Evolutionary conservation across 345 rosid genomes (phyloP).

Genomic region (Dovyalis caffra): DNA sequence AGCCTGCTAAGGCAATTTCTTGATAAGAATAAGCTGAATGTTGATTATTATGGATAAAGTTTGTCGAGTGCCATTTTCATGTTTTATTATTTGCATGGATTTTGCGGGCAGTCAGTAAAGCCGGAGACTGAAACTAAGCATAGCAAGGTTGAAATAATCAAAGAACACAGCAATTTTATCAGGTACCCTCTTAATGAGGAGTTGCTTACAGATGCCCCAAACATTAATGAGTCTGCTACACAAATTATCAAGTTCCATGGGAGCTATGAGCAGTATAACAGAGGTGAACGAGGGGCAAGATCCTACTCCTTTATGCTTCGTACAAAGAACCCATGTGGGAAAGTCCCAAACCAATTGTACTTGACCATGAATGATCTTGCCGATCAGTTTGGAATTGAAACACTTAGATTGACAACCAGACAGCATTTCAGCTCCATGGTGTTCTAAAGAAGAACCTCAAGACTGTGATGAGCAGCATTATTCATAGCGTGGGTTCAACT

Average conservation of each 20-base stretch:
- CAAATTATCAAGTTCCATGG: slow-evolving; percentile 97
- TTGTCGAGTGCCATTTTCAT: not conserved
- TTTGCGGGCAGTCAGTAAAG: slow-evolving; percentile 31
- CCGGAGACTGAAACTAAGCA: slow-evolving; percentile 55
- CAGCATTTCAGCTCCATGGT: slow-evolving; percentile 99
- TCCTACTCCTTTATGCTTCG: slow-evolving; percentile 97
- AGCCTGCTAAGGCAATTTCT: not conserved
- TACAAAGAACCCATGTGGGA: slow-evolving; percentile 89
- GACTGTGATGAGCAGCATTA: slow-evolving; percentile 86
- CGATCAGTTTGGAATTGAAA: slow-evolving; percentile 89
- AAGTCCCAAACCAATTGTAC: slow-evolving; percentile 77
- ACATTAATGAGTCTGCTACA: slow-evolving; percentile 76
- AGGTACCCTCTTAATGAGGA: slow-evolving; percentile 97
- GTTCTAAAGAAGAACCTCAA: slow-evolving; percentile 89
- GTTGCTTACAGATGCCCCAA: slow-evolving; percentile 80
- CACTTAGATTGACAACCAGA: slow-evolving; percentile 91
- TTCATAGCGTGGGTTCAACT: slow-evolving; percentile 87
- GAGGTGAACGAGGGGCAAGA: slow-evolving; percentile 86
- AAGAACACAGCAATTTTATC: slow-evolving; percentile 90
- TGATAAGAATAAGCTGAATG: not conserved
- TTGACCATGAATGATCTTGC: slow-evolving; percentile 96
- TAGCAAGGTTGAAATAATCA: slow-evolving; percentile 94
- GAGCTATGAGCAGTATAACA: slow-evolving; percentile 92
- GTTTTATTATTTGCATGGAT: not conserved
- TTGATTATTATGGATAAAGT: not conserved